Evolutionary conservation across 257 asterid genomes (phyloP), one percentile per base, ranked within the genome.

Genomic region (Anisodus tanguticus): DNA sequence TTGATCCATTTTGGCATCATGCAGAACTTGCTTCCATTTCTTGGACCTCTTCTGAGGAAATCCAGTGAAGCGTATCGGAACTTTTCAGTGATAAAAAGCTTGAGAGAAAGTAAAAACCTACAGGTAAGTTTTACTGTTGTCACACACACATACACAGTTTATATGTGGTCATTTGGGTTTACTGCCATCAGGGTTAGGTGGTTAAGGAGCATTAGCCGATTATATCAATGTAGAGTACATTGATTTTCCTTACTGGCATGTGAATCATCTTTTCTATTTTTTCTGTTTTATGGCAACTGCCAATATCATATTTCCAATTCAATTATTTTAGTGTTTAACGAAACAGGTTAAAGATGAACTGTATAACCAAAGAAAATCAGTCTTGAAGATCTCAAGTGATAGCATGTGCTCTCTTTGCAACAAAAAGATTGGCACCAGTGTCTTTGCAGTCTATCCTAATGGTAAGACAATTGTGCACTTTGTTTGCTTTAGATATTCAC

Each of bases 1-100:
- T 59, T 77, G 63, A 53, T 35, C 74, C 85, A 66, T 81, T 47
- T 63, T 84, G 63, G 81, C 80, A 62, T 82, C 84, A 69, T 76
- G 94, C 95, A 97, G 98, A 95, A 95, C 84, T 89, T 97, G 89
- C 90, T 94, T 87, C 97, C 98, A 37, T 95, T 97, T 89, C 97
- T 97, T 81, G 94, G 97, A 81, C 99, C 99, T 43, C 98, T 97
- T 84, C 87, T 95, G 89, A 91, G 93, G 83, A 97, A 94, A 91
- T 93, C 98, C 76, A 94, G 97, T 22, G 99, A 97, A 92, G 94
- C 94, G n/a, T 79, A 90, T 86, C 92, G 97, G 63, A 97, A 95
- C 90, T 89, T 87, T 76, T 93, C 98, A 12, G 96, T 97, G 87
- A 88, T 97, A 87, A 97, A 91, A 93, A 93, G 95, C 83, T 92